Base-by-base conservation (phyloP, 2,329 filamentous ascomycete species). In the Waltergamsia citrina region DNA sequence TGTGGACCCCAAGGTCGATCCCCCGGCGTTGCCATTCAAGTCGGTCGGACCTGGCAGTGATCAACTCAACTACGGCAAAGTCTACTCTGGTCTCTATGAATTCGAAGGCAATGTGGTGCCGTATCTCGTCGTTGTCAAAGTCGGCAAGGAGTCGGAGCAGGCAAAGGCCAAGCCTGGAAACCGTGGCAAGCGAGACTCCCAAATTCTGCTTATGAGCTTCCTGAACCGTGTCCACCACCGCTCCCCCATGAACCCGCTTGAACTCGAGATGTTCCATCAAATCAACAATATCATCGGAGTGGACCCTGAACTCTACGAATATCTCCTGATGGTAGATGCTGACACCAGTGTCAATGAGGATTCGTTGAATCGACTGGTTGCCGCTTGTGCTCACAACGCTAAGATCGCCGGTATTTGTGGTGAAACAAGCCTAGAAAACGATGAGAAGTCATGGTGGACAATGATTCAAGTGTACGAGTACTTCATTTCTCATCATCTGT, bases 391-490 rank as follows among this genome's bases (percentile, higher is more conserved):
- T 45, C 88, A 95, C 50, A 86, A 98, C 55, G 81, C 86, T 21
- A 94, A 93, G 65, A 94, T 98, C 63, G 87, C 85, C 17, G 92
- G 90, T 62, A 95, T 96, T 41, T 98, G 92, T 56, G 92, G 92
- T 53, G 92, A 98, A 58, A 98, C 92, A 2, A 92, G 81, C 57
- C 69, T 98, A 50, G 85, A 95, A 55, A 98, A 98, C 50, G 90
- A 95, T 56, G 86, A 95, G 49, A 74, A 81, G 45, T 88, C 81
- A 49, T 96, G 88, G 87, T 94, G 86, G 85, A 98, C 92, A 10
- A 98, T 98, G 92, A 98, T 98, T 51, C 92, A 98, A 58, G 92
- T 98, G 43, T 98, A 98, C 63, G 92, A 98, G 59, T 98, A 98
- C 68, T 98, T 88, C 59, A 98, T 98, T 53, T 96, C 92, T 20